phyloP scores from a whole-genome alignment of 2,329 filamentous ascomycete genomes.

The Venturia carpophila region DNA sequence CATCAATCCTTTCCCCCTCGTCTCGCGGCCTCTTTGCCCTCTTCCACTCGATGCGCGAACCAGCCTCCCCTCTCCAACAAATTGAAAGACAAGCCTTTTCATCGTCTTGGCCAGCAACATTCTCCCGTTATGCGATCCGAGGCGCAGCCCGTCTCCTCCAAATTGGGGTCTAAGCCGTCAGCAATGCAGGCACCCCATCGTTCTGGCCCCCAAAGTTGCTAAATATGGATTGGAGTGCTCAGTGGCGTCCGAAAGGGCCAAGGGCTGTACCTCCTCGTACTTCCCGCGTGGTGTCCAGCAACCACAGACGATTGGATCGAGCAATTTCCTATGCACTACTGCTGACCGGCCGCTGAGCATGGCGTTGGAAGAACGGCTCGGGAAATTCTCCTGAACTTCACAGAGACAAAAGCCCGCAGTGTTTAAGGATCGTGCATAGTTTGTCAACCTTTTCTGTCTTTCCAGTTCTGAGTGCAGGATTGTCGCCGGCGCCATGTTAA shows the following conservation, averaged over 20 bases:
- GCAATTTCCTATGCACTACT: background rate
- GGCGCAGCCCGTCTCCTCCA: background rate
- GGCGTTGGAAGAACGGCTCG: background rate
- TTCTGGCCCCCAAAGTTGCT: background rate
- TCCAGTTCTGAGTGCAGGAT: background rate
- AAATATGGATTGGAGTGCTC: background rate
- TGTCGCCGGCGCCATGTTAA: background rate
- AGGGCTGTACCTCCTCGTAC: background rate
- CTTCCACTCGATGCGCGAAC: background rate
- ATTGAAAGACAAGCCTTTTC: background rate
- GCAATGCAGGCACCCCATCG: background rate
- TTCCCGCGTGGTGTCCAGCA: background rate
- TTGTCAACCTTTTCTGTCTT: background rate
- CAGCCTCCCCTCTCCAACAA: background rate
- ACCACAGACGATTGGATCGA: background rate
- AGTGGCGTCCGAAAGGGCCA: background rate
- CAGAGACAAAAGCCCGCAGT: background rate
- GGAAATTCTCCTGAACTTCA: background rate
- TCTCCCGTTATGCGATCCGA: background rate
- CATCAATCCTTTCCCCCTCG: too few species aligned
- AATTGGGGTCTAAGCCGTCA: background rate
- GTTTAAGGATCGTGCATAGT: background rate
- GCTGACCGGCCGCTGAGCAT: background rate
- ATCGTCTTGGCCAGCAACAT: background rate
- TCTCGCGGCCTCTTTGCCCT: background rate